Evolutionary conservation across 192 early-diverging fungal species (phyloP), one percentile per base, ranked within the genome.

Genomic region (Paraglomus occultum): DNA sequence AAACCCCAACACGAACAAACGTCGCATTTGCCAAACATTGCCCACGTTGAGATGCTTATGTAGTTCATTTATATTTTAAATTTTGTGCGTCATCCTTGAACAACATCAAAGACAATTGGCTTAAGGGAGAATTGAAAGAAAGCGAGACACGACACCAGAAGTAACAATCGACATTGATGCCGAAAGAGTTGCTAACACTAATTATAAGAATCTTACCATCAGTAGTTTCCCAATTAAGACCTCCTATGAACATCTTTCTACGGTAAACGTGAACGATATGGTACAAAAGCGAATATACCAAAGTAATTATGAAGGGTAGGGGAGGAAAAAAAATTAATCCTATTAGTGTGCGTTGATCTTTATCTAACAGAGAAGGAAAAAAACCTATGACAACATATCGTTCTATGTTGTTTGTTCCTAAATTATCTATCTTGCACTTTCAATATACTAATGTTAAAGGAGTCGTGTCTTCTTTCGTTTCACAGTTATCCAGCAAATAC

Each of bases 201-300:
- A 11, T 12, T 61, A 54, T 18, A 54, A 22, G 15, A 23, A 23
- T 60, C 86, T 89, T 88, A 91, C 90, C 90, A 82, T 90, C 87
- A 42, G 90, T 89, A 31, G 90, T 91, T 72, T 91, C 90, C 89
- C 89, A 91, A 76, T 90, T 91, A 71, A 91, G 76, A 55, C 89
- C 90, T 66, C 90, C 90, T 69, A 90, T 80, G 78, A 91, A 91
- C 84, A 91, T 87, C 82, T 91, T 91, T 77, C 89, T 90, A 88
- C 51, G 51, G 66, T 67, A 54, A 42, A 39, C 40, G 59, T 23
- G 46, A 15, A 11, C 59, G 55, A 23, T 57, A 70, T 47, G 52
- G 49, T 67, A 54, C 46, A 52, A 42, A 17, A 23, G 45, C 42
- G 49, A 70, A 57, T 57, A 57, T 55, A 55, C 40, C 40, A 43